A percentile compares a stretch with the other conserved stretches of the same genome.
These are phyloP conservation scores for Dendrostoma leiphaemia DNA, from an alignment of 2,329 filamentous ascomycete genomes.

Conservation along the genomic window DNA sequence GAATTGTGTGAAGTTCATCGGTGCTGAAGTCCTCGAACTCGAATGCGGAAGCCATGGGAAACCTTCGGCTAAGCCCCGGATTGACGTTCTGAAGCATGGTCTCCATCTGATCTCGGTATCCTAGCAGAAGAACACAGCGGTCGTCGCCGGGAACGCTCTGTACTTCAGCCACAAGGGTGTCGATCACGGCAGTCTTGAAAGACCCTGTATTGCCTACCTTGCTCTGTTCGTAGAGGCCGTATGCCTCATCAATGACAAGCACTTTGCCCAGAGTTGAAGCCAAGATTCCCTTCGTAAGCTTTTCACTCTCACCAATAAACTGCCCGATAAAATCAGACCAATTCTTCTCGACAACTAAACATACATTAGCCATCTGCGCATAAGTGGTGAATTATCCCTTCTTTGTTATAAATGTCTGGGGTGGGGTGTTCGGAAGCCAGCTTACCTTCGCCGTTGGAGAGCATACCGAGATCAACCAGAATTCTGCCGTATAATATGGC, in stretches of 20 bases:
- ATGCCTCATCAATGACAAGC: slow-evolving; percentile 78
- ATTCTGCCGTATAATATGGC: slow-evolving; percentile 71
- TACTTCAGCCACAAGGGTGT: slow-evolving; percentile 72
- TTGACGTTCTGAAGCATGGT: slow-evolving; percentile 74
- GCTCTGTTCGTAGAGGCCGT: slow-evolving; percentile 57
- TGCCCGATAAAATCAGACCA: slow-evolving; percentile 71
- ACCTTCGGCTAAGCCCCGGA: slow-evolving; percentile 65
- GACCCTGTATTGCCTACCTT: slow-evolving; percentile 29
- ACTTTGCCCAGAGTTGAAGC: slow-evolving; percentile 68
- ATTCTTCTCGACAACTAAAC: slow-evolving; percentile 63
- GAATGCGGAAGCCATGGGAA: slow-evolving; percentile 63
- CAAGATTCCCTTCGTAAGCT: slow-evolving; percentile 70
- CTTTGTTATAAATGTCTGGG: too few species aligned
- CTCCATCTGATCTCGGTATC: slow-evolving; percentile 68
- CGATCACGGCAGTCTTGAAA: slow-evolving; percentile 65
- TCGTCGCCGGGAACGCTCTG: slow-evolving; percentile 70
- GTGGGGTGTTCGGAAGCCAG: too few species aligned
- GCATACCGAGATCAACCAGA: slow-evolving; percentile 62
- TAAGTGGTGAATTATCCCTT: too few species aligned
- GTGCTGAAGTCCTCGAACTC: slow-evolving; percentile 67
- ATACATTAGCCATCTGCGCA: too few species aligned
- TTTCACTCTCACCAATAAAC: slow-evolving; percentile 64
- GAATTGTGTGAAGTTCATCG: slow-evolving; percentile 54
- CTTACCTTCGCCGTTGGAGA: slow-evolving; percentile 66
- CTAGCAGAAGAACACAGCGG: slow-evolving; percentile 68